phyloP scores from a whole-genome alignment of 2,329 filamentous ascomycete genomes.

The Colletotrichum incanum region DNA sequence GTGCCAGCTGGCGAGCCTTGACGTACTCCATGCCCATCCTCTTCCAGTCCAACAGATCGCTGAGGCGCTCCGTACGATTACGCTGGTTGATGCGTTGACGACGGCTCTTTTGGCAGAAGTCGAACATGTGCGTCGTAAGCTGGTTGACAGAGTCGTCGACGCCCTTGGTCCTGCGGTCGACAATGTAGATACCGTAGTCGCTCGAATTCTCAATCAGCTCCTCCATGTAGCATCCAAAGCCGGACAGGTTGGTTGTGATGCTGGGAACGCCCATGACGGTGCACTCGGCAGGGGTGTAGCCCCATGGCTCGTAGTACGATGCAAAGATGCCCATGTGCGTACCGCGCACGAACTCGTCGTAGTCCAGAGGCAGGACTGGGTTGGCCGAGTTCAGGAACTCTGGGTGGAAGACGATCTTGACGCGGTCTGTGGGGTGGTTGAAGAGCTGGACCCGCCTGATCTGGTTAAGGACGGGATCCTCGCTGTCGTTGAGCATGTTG shows the following conservation, averaged over 20 bases:
- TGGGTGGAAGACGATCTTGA: constrained; percentile 98
- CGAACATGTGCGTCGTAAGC: constrained; percentile 91
- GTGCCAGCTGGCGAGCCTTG: constrained; percentile 93
- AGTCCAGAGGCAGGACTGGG: constrained; percentile 94
- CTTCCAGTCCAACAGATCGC: constrained; percentile 98
- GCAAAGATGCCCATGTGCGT: constrained; percentile 96
- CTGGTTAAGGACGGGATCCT: constrained; percentile 96
- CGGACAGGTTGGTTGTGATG: constrained; percentile 97
- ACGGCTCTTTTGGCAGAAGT: constrained; percentile 93
- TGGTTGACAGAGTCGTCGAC: constrained; percentile 98
- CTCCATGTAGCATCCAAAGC: constrained; percentile 99
- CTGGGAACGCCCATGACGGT: constrained; percentile 99
- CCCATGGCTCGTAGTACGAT: constrained; percentile 99
- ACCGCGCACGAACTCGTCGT: constrained; percentile 98
- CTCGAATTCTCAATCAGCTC: constrained; percentile 98
- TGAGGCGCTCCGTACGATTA: constrained; percentile 94
- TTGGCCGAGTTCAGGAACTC: constrained; percentile 98
- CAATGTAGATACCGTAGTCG: constrained; percentile 99
- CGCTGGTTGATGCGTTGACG: constrained; percentile 98
- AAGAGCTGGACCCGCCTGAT: constrained; percentile 96
- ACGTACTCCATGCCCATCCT: constrained; percentile 99
- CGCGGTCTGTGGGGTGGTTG: constrained; percentile 94
- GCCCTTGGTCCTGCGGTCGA: constrained; percentile 94
- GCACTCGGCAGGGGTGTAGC: constrained; percentile 97
- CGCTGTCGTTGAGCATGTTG: constrained; percentile 96